These are phyloP conservation scores for Cladosporium oxysporum DNA, from an alignment of 2,329 filamentous ascomycete species.

Conservation along the genomic window DNA sequence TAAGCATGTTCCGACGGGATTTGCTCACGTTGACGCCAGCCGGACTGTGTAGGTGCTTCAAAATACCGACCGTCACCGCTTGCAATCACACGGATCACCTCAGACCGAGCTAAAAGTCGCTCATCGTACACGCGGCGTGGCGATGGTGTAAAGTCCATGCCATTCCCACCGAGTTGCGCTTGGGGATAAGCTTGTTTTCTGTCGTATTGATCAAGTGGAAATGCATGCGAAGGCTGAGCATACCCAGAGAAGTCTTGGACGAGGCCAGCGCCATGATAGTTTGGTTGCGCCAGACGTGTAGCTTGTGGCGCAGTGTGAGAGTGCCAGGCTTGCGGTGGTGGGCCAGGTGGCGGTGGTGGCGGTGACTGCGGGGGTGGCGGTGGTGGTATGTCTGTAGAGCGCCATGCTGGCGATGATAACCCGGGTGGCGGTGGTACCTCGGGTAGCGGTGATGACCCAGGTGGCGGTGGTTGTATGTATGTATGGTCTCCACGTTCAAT, in stretches of 20 bases:
- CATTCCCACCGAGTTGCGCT: neutral
- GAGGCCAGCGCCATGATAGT: neutral
- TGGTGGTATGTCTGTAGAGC: too few relatives aligned
- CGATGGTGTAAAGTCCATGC: conserved; percentile 18
- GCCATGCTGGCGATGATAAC: too few relatives aligned
- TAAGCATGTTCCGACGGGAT: neutral
- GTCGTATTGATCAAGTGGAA: neutral
- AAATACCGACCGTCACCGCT: conserved; percentile 5
- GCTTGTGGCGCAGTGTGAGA: neutral
- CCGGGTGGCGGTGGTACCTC: neutral
- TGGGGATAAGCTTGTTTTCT: neutral
- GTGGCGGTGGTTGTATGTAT: neutral
- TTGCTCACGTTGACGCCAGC: neutral
- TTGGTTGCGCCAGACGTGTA: neutral
- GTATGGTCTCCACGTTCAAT: conserved; percentile 28
- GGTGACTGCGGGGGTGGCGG: too few relatives aligned
- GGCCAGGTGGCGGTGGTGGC: neutral
- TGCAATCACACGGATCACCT: conserved; percentile 3
- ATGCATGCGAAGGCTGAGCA: neutral
- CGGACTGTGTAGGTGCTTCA: neutral
- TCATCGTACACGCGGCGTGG: neutral
- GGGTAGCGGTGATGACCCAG: too few relatives aligned
- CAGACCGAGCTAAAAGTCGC: neutral
- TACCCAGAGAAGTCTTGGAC: neutral
- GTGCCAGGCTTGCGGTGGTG: neutral